Base-by-base conservation (phyloP, 2,329 filamentous ascomycete genomes). In the Ascocoryne sarcoides region DNA sequence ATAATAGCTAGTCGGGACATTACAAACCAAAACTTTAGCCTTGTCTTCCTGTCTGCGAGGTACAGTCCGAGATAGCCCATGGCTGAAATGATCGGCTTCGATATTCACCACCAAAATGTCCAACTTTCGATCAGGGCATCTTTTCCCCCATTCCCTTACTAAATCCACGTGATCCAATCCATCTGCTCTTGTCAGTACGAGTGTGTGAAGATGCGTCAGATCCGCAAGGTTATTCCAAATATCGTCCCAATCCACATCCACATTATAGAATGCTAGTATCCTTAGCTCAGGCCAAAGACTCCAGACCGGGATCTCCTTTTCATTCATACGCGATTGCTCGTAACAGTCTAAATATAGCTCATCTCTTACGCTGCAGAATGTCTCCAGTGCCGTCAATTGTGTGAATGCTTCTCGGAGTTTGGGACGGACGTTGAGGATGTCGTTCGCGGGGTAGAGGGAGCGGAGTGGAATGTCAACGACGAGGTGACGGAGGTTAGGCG, bases 391-490 rank as follows among this genome's bases (percentile, higher is more conserved):
- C 29, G 60, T 54, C 0, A 73, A 61, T 33, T 60, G 52, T 47
- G 59, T 52, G 41, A 73, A 70, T 0, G 66, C 69, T n/a, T 66
- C 60, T 9, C 63, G 62, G 5, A 73, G 60, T 4, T 62, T 63
- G 19, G 53, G 58, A 14, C 32, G 35, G 2, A 42, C 29, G 62
- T 58, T 32, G 54, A 65, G 51, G 42, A 64, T 61, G 40, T 71
- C 67, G 20, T 68, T 60, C 17, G 62, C 58, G 2, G 61, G 62
- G 19, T 65, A 61, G 12, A 70, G 54, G 38, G 58, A 66, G 16
- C 63, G 58, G 33, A 71, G 64, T 5, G 69, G 68, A 47, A 73
- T 69, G 42, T 69, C 60, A 31, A 73, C 61, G 34, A 71, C 60
- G 5, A 74, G 60, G 15, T 65, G 64, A 32, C 55, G 60, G 32